Evolutionary conservation across 2,329 filamentous ascomycete species (phyloP).

Genomic region (Trichoderma brevicompactum): DNA sequence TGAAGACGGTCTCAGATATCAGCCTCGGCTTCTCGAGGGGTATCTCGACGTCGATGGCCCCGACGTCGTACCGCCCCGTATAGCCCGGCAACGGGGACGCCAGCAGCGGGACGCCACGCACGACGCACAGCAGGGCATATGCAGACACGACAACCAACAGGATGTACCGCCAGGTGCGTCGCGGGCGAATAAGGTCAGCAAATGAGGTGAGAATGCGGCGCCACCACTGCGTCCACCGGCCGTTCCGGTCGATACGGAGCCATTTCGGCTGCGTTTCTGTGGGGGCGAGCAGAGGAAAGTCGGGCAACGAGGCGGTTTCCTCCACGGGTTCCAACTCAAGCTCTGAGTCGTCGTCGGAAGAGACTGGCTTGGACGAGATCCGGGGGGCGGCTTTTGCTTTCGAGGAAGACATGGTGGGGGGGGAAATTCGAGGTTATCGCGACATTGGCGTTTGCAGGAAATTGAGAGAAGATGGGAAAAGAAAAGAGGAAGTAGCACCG

Average conservation of each 20-base stretch:
- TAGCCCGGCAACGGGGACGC: conserved; percentile 51
- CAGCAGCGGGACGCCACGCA: conserved; percentile 49
- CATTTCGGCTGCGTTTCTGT: conserved; percentile 26
- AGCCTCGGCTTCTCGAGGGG: conserved; percentile 42
- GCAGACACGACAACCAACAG: conserved; percentile 36
- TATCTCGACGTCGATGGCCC: conserved; percentile 53
- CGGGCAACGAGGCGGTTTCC: conserved; percentile 15
- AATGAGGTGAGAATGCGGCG: conserved; percentile 20
- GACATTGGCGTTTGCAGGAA: background rate
- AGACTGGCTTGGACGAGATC: conserved; percentile 5
- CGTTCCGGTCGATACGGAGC: conserved; percentile 21
- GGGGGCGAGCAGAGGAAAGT: conserved; percentile 25
- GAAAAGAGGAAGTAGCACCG: background rate
- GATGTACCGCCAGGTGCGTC: conserved; percentile 44
- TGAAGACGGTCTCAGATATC: conserved; percentile 43
- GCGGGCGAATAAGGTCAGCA: conserved; percentile 37
- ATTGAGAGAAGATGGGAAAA: background rate
- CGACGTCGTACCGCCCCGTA: conserved; percentile 51
- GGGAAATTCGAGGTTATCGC: background rate
- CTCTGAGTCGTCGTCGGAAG: conserved; percentile 11
- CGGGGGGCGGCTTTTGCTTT: background rate
- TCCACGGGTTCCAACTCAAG: conserved; percentile 16
- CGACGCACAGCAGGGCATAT: conserved; percentile 48
- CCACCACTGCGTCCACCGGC: conserved; percentile 18
- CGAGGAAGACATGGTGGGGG: background rate